phyloP scores from a whole-genome alignment of 208 protist genomes.

The Herpetomonas tarakana region DNA sequence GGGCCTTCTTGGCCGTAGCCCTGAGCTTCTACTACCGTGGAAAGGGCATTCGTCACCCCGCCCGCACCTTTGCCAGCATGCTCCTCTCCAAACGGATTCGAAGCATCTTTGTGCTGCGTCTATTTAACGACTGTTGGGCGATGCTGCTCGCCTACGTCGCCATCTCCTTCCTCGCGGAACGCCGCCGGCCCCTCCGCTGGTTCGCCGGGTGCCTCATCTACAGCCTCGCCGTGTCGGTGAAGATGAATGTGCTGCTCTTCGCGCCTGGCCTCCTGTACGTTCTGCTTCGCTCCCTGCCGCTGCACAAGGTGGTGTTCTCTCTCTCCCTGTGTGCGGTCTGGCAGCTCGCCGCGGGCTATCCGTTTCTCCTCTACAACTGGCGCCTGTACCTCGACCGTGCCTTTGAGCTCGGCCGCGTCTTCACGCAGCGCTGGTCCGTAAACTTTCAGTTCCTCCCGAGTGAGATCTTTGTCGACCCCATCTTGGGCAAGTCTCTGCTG shows the following conservation, averaged over 20 bases:
- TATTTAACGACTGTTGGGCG: conserved; percentile 91
- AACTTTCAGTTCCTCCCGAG: conserved; percentile 79
- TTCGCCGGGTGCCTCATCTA: conserved; percentile 61
- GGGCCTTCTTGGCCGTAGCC: conserved; percentile 39
- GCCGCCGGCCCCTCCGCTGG: conserved; percentile 24
- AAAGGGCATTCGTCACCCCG: not conserved
- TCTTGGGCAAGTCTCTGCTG: conserved; percentile 43
- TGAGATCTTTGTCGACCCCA: conserved; percentile 39
- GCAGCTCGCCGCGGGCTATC: conserved; percentile 62
- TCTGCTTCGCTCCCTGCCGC: conserved; percentile 39
- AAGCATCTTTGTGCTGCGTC: conserved; percentile 75
- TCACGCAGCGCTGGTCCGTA: conserved; percentile 65
- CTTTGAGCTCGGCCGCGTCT: conserved; percentile 72
- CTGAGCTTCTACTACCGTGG: conserved; percentile 41
- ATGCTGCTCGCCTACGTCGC: conserved; percentile 80
- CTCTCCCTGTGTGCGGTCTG: conserved; percentile 39
- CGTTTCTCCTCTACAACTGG: conserved; percentile 57
- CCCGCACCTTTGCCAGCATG: not conserved
- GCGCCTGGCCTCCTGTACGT: conserved; percentile 84
- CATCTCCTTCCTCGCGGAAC: conserved; percentile 38
- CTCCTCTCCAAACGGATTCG: conserved; percentile 82
- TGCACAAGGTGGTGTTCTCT: conserved; percentile 58
- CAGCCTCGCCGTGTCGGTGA: conserved; percentile 91
- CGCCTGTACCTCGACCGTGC: conserved; percentile 41
- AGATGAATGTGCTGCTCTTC: conserved; percentile 96